phyloP scores from a whole-genome alignment of 208 protist species.

The Trypanosoma melophagium region DNA sequence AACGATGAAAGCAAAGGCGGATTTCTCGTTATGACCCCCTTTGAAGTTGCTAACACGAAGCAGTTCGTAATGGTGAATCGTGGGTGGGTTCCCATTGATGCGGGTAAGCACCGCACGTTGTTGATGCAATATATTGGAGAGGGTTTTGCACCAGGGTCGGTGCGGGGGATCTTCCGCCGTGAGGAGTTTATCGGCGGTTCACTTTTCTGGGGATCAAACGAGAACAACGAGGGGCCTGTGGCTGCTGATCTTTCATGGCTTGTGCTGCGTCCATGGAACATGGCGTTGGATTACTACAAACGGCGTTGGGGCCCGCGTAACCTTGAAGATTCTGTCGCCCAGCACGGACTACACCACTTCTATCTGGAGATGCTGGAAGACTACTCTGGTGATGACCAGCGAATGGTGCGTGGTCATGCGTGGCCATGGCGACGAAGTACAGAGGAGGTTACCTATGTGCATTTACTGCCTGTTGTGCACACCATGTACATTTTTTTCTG shows the following conservation, averaged over 20 bases:
- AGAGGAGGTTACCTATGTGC: slow-evolving; percentile 84
- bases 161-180: slow-evolving; percentile 71
- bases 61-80: slow-evolving; percentile 86
- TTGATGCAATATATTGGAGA: slow-evolving; percentile 85
- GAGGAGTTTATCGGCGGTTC: slow-evolving; percentile 74
- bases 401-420: slow-evolving; percentile 69
- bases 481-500: slow-evolving; percentile 88
- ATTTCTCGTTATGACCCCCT: slow-evolving; percentile 87
- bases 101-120: slow-evolving; percentile 80
- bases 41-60: slow-evolving; percentile 66
- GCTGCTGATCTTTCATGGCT: slow-evolving; percentile 78
- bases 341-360: slow-evolving; percentile 77
- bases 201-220: slow-evolving; percentile 50
- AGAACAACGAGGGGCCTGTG: slow-evolving; percentile 69
- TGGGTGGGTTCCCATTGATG: slow-evolving; percentile 88
- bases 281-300: slow-evolving; percentile 68
- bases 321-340: slow-evolving; percentile 29
- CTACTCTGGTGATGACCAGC: slow-evolving; percentile 87
- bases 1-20: slow-evolving; percentile 77
- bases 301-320: slow-evolving; percentile 52
- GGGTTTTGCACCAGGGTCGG: slow-evolving; percentile 44
- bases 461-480: slow-evolving; percentile 83
- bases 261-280: slow-evolving; percentile 78
- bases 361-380: slow-evolving; percentile 87
- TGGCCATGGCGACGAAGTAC: slow-evolving; percentile 74